Percentiles rank a stretch among this genome's conserved stretches.
These are phyloP conservation scores for Hibiscus trionum DNA, from an alignment of 345 rosid species.

Conservation along the genomic window DNA sequence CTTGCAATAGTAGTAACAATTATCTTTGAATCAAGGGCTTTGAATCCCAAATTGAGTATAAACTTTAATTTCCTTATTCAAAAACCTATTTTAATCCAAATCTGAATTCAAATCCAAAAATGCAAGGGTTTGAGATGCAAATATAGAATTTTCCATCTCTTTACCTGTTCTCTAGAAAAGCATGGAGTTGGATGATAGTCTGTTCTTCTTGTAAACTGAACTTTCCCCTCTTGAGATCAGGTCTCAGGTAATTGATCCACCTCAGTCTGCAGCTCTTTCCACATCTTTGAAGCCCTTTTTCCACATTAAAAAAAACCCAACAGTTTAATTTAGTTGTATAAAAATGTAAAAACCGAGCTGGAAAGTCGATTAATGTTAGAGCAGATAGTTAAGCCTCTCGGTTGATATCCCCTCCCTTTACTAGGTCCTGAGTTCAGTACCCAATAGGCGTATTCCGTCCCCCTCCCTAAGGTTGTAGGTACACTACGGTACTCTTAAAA, in stretches of 20 bases:
- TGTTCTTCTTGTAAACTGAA: slow-evolving; percentile 28
- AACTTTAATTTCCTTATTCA: background rate
- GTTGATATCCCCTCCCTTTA: slow-evolving; percentile 31
- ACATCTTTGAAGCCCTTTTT: no score
- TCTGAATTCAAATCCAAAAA: no score
- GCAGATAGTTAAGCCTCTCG: no score
- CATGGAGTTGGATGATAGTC: slow-evolving; percentile 41
- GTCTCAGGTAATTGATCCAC: no score
- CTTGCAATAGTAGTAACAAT: background rate
- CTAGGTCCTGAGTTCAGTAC: slow-evolving; percentile 33
- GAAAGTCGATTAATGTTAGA: background rate
- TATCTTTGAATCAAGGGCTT: background rate
- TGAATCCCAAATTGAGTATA: background rate
- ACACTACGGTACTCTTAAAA: no score
- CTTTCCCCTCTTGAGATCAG: no score
- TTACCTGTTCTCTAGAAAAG: slow-evolving; percentile 38
- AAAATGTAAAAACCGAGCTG: no score
- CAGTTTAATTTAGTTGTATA: no score
- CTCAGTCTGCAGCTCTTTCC: no score
- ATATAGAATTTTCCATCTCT: background rate
- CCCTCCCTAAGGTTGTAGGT: no score
- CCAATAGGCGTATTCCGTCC: no score
- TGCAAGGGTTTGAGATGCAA: background rate
- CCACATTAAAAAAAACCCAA: no score
- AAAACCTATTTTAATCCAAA: background rate